These are phyloP conservation scores for Cyclostephanos invisitatus DNA, from an alignment of 108 stramenopile genomes.

Conservation along the genomic window DNA sequence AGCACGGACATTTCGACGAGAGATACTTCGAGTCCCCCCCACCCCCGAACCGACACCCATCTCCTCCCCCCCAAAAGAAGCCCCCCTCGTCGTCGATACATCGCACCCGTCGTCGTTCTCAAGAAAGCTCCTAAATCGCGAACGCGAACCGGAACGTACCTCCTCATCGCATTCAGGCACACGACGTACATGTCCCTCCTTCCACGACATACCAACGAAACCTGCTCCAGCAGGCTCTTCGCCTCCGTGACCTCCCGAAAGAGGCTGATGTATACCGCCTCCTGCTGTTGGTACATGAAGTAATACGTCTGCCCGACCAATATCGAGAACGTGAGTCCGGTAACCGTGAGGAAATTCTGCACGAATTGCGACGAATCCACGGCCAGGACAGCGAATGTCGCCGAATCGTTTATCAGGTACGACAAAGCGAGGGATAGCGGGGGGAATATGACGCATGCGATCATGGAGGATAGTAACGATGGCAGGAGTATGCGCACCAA, in stretches of 20 bases:
- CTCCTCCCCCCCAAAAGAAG: no score
- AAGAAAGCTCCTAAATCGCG: no score
- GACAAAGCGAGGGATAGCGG: constrained; percentile 55
- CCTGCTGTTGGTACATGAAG: constrained; percentile 89
- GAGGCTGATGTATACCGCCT: constrained; percentile 77
- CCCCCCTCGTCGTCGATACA: background rate
- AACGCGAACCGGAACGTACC: constrained; percentile 42
- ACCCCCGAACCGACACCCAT: no score
- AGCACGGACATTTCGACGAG: no score
- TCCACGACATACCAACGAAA: constrained; percentile 83
- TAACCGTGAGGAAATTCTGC: constrained; percentile 83
- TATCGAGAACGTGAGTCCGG: constrained; percentile 76
- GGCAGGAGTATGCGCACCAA: constrained; percentile 72
- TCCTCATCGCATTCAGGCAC: constrained; percentile 44
- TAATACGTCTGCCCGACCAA: constrained; percentile 88
- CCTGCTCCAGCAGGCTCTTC: constrained; percentile 86
- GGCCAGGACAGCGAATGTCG: constrained; percentile 76
- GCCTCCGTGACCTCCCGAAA: constrained; percentile 91
- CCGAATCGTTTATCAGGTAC: constrained; percentile 70
- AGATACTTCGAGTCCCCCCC: no score
- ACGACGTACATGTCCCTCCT: constrained; percentile 67
- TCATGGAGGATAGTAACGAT: constrained; percentile 50
- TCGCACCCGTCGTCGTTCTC: background rate
- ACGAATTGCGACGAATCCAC: constrained; percentile 85
- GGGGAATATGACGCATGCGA: constrained; percentile 63